Base-by-base conservation (phyloP, 768 basidiomycete genomes). In the Termitomyces sp. region DNA sequence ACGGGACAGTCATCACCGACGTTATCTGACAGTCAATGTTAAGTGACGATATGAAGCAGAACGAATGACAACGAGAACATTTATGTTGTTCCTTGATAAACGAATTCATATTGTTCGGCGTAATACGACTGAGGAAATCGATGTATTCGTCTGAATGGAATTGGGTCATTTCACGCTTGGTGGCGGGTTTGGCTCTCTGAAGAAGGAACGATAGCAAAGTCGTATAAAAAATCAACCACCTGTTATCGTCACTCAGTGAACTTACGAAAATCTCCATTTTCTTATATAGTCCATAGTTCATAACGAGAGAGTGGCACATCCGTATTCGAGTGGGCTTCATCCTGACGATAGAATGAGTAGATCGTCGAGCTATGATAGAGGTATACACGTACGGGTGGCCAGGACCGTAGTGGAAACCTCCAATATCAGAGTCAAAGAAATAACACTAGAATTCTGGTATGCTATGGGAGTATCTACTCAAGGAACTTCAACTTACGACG, bases 201-300 rank as follows among this genome's bases (percentile, higher is more conserved):
- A 32, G 26, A 28, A 32, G 11, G 22, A 22, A 3, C 64, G 30
- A 42, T 52, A 51, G 17, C 28, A 22, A 17, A 34, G 21, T 6
- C 19, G 6, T 37, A 51, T 30, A 5, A 43, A 12, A 17, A 5
- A 58, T 41, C 21, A 28, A 28, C 26, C 10, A 38, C 12, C 26
- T 30, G 32, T 49, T 30, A 59, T 50, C 32, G 38, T n/a, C n/a
- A n/a, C n/a, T 24, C 45, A 17, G 53, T n/a, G 7, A 49, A 79
- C 97, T 63, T 66, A 98, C 97, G 64, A 98, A 99, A 61, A 99
- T 99, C 71, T 99, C 97, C 97, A 99, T 99, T 74, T 94, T 94
- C 74, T 98, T 98, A 77, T 99, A 99, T 17, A 99, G 74, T 19
- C 95, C 94, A 70, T 98, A 98, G 73, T 98, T 99, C 97, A 99